These are phyloP conservation scores for Sporobolomyces pararoseus DNA, from an alignment of 768 basidiomycete genomes.

Conservation along the genomic window DNA sequence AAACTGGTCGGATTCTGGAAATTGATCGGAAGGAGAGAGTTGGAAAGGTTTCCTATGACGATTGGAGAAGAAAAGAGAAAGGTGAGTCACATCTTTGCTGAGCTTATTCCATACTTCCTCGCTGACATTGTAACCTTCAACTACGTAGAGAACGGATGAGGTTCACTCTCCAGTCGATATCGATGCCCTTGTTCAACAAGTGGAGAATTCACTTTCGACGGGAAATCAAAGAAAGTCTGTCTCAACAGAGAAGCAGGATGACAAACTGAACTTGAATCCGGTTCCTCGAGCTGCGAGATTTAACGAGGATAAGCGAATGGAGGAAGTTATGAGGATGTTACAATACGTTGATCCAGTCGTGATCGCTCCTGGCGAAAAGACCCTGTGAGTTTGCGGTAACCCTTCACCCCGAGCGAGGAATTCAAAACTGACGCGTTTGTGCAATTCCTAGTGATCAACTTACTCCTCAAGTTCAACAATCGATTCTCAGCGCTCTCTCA, in stretches of 20 bases:
- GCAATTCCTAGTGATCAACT: slow-evolving; percentile 70
- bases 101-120: too few species aligned
- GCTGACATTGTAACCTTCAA: too few species aligned
- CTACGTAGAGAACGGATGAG: neutral
- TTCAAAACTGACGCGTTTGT: neutral
- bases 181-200: neutral
- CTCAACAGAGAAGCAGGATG: neutral
- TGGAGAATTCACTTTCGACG: neutral
- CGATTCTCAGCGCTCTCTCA: slow-evolving; percentile 71
- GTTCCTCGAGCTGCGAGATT: slow-evolving; percentile 56
- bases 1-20: slow-evolving; percentile 63
- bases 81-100: neutral
- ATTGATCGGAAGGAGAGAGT: slow-evolving; percentile 67
- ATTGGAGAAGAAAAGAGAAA: neutral
- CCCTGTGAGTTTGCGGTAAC: slow-evolving; percentile 59
- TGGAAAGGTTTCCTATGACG: neutral
- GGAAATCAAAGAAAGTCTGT: neutral
- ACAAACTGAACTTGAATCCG: neutral
- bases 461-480: slow-evolving; percentile 77
- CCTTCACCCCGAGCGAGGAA: neutral
- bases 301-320: slow-evolving; percentile 79
- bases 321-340: slow-evolving; percentile 86
- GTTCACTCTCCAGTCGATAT: neutral
- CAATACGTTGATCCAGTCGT: slow-evolving; percentile 70
- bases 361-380: slow-evolving; percentile 68